Evolutionary conservation across 2,329 filamentous ascomycete species (phyloP).

Genomic region (Apiospora hydei): DNA sequence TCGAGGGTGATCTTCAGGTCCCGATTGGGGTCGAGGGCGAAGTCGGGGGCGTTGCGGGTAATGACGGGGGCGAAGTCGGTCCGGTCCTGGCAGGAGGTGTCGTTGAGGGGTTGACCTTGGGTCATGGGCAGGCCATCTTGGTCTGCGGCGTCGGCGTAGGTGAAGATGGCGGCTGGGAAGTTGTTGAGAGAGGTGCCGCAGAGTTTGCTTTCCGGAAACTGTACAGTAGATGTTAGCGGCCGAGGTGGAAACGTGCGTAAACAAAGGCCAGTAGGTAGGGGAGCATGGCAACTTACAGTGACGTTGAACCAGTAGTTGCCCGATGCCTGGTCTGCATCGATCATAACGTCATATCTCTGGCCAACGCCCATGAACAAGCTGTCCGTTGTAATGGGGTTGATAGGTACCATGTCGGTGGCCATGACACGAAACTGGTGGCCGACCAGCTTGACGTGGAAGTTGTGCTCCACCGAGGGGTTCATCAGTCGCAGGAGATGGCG

Average conservation of each 20-base stretch:
- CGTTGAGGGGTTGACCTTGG: slow-evolving; percentile 35
- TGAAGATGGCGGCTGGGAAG: slow-evolving; percentile 48
- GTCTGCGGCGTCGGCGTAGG: slow-evolving; percentile 43
- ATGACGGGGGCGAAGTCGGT: slow-evolving; percentile 37
- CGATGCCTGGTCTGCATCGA: slow-evolving; percentile 47
- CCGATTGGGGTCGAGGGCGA: slow-evolving; percentile 28
- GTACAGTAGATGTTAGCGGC: background rate
- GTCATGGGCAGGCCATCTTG: slow-evolving; percentile 40
- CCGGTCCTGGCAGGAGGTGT: slow-evolving; percentile 33
- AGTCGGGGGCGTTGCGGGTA: slow-evolving; percentile 35
- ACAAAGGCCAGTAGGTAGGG: background rate
- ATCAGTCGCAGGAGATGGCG: slow-evolving; percentile 58
- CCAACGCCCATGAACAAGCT: slow-evolving; percentile 59
- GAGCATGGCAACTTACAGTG: slow-evolving; percentile 32
- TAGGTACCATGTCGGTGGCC: slow-evolving; percentile 58
- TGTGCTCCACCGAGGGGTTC: slow-evolving; percentile 58
- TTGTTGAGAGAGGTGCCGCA: slow-evolving; percentile 44
- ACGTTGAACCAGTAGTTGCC: slow-evolving; percentile 54
- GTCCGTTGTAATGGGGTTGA: slow-evolving; percentile 56
- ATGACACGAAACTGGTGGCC: slow-evolving; percentile 59
- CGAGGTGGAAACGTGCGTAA: background rate
- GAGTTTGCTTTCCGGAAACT: slow-evolving; percentile 28
- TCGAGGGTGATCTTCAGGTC: slow-evolving; percentile 23
- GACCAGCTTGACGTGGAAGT: slow-evolving; percentile 56
- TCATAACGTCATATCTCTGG: slow-evolving; percentile 55